Conservation (phyloP, 352 stramenopile genomes). For the Globisporangium carolinianum region DNA sequence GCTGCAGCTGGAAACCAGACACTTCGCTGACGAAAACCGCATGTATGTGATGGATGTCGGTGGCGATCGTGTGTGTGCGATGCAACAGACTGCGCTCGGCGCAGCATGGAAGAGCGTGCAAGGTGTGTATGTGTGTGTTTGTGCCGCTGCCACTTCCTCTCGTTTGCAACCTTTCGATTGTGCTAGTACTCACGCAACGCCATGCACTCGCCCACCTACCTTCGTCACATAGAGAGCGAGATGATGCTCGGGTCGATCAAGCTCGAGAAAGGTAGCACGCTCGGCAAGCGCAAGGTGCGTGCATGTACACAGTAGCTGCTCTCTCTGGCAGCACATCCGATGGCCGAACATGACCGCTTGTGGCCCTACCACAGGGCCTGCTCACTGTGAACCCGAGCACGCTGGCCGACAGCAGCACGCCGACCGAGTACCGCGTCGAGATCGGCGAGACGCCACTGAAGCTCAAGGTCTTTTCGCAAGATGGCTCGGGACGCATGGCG, state of each 20-base stretch:
- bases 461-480: conserved; percentile 80
- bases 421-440: conserved; percentile 77
- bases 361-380: conserved; percentile 33
- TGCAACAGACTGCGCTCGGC: conserved; percentile 52
- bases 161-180: neutral
- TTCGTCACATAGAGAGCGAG: conserved; percentile 53
- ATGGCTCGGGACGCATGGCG: conserved; percentile 81
- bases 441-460: conserved; percentile 72
- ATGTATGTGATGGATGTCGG: neutral
- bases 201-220: too few species aligned
- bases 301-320: neutral
- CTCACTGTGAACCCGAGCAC: conserved; percentile 73
- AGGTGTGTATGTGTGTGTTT: conserved; percentile 23
- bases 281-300: conserved; percentile 71
- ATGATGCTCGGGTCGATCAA: conserved; percentile 81
- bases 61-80: neutral
- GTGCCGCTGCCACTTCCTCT: neutral
- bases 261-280: conserved; percentile 63
- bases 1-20: too few species aligned
- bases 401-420: conserved; percentile 57
- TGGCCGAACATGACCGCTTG: too few species aligned
- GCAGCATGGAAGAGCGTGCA: conserved; percentile 79
- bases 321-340: neutral
- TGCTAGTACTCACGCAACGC: neutral
- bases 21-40: neutral